Conservation (phyloP, 805 yeast genomes). For the Teunomyces lycoperdinae region DNA sequence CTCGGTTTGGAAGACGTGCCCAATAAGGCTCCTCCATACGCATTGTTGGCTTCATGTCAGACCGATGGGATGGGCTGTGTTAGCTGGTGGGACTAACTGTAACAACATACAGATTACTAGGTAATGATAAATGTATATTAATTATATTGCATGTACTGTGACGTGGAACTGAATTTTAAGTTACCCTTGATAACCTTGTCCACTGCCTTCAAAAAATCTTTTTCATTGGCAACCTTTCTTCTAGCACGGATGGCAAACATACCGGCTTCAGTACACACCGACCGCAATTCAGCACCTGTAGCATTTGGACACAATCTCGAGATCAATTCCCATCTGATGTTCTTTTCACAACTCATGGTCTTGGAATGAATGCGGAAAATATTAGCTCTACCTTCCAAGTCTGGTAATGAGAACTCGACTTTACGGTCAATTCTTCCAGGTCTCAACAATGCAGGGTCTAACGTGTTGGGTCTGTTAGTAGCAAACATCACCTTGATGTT, state of each 20-base stretch:
- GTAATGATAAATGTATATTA: conserved; percentile 1
- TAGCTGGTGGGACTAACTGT: conserved; percentile 83
- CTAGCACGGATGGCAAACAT: conserved; percentile 99
- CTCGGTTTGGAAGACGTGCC: conserved; percentile 34
- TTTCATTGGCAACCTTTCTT: conserved; percentile 96
- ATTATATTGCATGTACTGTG: conserved; percentile 98
- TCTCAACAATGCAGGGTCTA: conserved; percentile 95
- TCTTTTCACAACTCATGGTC: conserved; percentile 96
- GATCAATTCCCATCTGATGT: conserved; percentile 97
- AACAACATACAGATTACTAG: background rate
- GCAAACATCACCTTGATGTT: conserved; percentile 99
- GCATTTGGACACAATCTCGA: conserved; percentile 97
- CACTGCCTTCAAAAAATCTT: conserved; percentile 95
- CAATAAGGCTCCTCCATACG: conserved; percentile 71
- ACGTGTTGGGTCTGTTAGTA: conserved; percentile 95
- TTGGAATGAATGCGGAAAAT: conserved; percentile 96
- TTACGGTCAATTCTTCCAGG: conserved; percentile 99
- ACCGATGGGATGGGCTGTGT: conserved; percentile 96
- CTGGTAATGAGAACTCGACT: conserved; percentile 95
- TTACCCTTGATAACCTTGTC: conserved; percentile 98
- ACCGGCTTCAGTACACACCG: conserved; percentile 99
- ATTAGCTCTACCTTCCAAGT: conserved; percentile 95
- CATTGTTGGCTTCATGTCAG: conserved; percentile 85
- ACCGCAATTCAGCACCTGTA: conserved; percentile 97
- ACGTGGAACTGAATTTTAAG: conserved; percentile 94